Percentiles rank a stretch among this genome's conserved stretches.
Conservation (phyloP, 805 yeast genomes). For the Scheffersomyces ergatensis region DNA sequence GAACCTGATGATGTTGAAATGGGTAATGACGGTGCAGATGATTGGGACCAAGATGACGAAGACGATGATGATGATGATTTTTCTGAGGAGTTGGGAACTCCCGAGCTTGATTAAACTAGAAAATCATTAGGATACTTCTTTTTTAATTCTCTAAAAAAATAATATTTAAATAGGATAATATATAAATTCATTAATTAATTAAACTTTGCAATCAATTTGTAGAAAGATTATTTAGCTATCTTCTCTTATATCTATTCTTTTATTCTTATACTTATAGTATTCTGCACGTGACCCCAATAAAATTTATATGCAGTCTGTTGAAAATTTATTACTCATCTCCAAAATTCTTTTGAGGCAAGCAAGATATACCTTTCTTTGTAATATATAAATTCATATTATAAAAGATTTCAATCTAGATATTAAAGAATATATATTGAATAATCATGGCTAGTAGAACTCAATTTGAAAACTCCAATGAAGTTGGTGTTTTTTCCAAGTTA, state of each 20-base stretch:
- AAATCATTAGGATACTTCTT: no score
- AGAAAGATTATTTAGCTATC: no score
- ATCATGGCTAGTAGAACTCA: constrained; percentile 48
- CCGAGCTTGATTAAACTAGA: constrained; percentile 16
- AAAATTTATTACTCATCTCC: neutral
- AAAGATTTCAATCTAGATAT: no score
- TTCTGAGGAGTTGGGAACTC: constrained; percentile 4
- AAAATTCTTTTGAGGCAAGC: no score
- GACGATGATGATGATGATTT: constrained; percentile 48
- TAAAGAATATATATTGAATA: no score
- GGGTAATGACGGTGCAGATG: constrained; percentile 57
- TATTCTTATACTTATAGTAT: neutral
- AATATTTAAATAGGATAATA: no score
- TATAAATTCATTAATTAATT: no score
- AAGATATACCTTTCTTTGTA: no score
- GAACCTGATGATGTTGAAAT: constrained; percentile 50
- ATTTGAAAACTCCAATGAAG: constrained; percentile 51
- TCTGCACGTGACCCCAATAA: neutral
- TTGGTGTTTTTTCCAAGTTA: constrained; percentile 91
- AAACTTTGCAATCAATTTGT: no score
- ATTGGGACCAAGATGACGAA: constrained; percentile 58
- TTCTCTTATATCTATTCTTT: no score
- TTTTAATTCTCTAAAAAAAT: no score
- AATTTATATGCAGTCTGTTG: neutral
- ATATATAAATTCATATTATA: no score